phyloP scores from a whole-genome alignment of 768 basidiomycete genomes.

The Russula griseocarnosa region DNA sequence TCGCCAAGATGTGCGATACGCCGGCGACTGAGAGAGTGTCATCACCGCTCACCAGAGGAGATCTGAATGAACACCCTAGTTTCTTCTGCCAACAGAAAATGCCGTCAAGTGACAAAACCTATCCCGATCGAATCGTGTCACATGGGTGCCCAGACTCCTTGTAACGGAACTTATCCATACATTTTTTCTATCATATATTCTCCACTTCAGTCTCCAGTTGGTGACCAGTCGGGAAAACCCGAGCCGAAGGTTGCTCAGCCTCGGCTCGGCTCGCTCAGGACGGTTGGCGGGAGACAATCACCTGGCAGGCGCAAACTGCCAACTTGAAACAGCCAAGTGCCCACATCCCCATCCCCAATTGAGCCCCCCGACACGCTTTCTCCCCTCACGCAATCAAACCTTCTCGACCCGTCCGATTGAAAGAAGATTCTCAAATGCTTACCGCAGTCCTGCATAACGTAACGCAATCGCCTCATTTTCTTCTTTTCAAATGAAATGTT shows the following conservation, averaged over 20 bases:
- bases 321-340: conserved; percentile 17
- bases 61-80: no score
- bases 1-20: background rate
- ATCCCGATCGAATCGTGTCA: conserved; percentile 17
- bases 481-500: background rate
- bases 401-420: conserved; percentile 13
- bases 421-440: background rate
- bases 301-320: conserved; percentile 13
- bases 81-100: background rate
- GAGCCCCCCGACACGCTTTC: background rate
- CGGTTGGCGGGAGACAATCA: background rate
- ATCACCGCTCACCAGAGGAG: conserved; percentile 15
- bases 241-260: background rate
- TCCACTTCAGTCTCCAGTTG: background rate
- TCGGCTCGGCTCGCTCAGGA: conserved; percentile 1
- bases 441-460: background rate
- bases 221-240: background rate
- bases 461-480: background rate
- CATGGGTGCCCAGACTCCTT: background rate
- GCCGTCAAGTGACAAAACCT: conserved; percentile 6
- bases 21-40: background rate
- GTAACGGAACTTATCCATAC: background rate
- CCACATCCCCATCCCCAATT: background rate
- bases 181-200: background rate
- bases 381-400: conserved; percentile 17